Evolutionary conservation across 176 grass and related monocot species (phyloP), one percentile per base, ranked within the genome.

Genomic region (Musa itinerans): DNA sequence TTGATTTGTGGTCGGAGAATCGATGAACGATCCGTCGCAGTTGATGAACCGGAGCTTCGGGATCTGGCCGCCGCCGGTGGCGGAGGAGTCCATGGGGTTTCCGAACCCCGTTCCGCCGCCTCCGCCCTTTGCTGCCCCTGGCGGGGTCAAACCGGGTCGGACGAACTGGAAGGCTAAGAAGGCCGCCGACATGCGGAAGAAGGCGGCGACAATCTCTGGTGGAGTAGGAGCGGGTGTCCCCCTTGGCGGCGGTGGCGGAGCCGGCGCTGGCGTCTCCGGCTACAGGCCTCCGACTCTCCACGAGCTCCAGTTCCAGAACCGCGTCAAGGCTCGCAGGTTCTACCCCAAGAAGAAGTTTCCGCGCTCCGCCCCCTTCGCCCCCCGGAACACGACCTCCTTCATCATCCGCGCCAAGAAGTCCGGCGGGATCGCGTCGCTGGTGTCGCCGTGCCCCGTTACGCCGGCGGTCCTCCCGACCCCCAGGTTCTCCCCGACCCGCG

Each of bases 371-470:
- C 89, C 89, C 15, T 84, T 83, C 17, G 90, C 93, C 52, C 93
- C 93, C 50, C 90, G 93, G 65, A 97, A 97, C 81, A 97, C 93
- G 24, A 90, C 93, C 34, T 97, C 93, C 49, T 97, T 80, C 76
- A 90, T 97, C 81, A 97, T 97, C 80, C 90, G 90, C 8, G 93
- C 93, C 52, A 97, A 97, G 88, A 89, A 85, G 73, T 79, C 87
- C 4, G 93, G 93, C 11, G 93, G 93, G 74, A 93, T 97, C 34
- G 93, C 90, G 2, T 77, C 90, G 25, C 86, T 93, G 19, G 87
- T 97, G 26, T 97, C 93, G 11, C 93, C 87, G 4, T 89, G 77
- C 69, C 90, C 93, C 1, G 90, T 93, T 27, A 97, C 93, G 0
- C 93, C 93, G 19, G 82, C 90, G 21, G 83, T 97, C 20, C 87